Base-by-base conservation (phyloP, 2,329 filamentous ascomycete species). In the Aspergillus sp. region DNA sequence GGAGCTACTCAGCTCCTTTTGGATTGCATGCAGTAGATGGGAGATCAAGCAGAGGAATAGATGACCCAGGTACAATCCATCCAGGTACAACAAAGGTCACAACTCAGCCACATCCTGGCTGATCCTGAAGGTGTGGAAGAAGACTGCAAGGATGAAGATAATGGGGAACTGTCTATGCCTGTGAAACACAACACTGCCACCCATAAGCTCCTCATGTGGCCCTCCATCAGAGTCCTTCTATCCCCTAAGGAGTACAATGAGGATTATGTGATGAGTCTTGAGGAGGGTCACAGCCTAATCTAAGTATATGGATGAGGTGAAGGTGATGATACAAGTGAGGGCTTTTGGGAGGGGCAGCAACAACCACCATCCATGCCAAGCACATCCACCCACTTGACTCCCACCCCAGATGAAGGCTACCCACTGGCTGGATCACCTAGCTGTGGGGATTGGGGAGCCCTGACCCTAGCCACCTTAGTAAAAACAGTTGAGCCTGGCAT, bases 271-370 rank as follows among this genome's bases (percentile, higher is more conserved):
- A n/a, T n/a, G n/a, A n/a, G n/a, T n/a, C n/a, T n/a, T n/a, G 89
- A 94, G 64, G 80, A 87, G 58, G 76, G 76, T 47, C 80, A 88
- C 29, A 88, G 88, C 1, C 68, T 86, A 4, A 72, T 94, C 36
- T 80, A 85, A 27, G 73, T 91, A 2, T 89, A 85, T 65, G 88
- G 88, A 1, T 79, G 83, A 49, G 89, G 89, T 3, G 88, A 94
- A 66, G 86, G 85, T 29, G 72, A 77, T 28, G 82, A 83, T 56
- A 72, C 74, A 26, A 77, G 77, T 41, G 73, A 78, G 53, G 70
- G 68, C 42, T 36, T 12, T 36, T n/a, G n/a, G n/a, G n/a, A n/a
- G n/a, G 34, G n/a, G n/a, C 10, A 12, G 34, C 66, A 66, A 35
- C 56, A 56, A 27, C 68, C 70, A 48, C 62, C 67, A 9, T 62